phyloP scores from a whole-genome alignment of 2,329 filamentous ascomycete species.

The Cryphonectria japonica region DNA sequence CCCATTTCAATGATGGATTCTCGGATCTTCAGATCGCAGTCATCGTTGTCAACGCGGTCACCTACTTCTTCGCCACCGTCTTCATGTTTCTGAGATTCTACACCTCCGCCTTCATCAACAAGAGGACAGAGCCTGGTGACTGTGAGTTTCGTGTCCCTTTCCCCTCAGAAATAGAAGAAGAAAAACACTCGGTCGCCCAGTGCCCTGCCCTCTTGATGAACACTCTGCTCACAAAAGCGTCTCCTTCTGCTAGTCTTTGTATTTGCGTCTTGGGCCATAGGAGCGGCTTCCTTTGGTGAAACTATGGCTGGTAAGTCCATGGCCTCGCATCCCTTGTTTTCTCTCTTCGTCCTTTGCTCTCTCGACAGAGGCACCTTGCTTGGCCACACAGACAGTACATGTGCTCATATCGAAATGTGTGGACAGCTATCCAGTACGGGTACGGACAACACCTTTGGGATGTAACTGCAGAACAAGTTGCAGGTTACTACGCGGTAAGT shows the following conservation, averaged over 20 bases:
- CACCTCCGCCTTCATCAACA: background rate
- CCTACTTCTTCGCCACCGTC: background rate
- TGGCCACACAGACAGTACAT: background rate
- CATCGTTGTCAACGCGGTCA: background rate
- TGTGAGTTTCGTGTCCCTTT: background rate
- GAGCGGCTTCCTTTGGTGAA: background rate
- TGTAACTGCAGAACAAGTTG: background rate
- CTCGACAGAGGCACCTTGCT: background rate
- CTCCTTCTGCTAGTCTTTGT: background rate
- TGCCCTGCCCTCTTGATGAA: background rate
- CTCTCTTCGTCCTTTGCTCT: background rate
- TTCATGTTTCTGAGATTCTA: background rate
- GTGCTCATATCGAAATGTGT: background rate
- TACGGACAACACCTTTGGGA: background rate
- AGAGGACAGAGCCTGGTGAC: background rate
- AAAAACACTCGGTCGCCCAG: no score
- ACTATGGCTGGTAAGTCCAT: background rate
- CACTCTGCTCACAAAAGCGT: background rate
- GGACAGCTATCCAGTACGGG: background rate
- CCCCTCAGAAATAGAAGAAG: no score
- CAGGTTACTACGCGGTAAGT: background rate
- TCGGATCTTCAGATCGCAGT: background rate
- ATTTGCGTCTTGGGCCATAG: background rate
- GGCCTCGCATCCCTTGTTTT: background rate
- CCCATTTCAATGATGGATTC: background rate